Conservation (phyloP, 192 early-diverging fungal genomes). For the Coemansia sp. region DNA sequence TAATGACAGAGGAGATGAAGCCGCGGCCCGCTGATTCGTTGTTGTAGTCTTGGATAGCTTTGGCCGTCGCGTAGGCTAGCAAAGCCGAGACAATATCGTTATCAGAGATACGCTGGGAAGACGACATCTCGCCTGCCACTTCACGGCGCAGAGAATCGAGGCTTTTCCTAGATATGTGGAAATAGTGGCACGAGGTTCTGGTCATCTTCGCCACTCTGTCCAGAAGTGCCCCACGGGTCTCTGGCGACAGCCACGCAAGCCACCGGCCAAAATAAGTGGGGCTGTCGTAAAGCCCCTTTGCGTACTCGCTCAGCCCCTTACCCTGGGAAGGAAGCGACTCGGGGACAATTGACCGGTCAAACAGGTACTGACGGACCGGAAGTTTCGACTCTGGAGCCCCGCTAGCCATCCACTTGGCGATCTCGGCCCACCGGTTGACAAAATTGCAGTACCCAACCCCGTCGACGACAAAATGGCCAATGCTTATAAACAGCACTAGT, state of each 20-base stretch:
- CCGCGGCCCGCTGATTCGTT: too few species aligned
- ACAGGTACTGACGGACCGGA: constrained; percentile 1
- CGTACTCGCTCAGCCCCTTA: background rate
- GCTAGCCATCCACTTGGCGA: background rate
- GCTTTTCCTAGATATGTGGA: constrained; percentile 1
- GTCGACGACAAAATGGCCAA: constrained; percentile 13
- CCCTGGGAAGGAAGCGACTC: constrained; percentile 6
- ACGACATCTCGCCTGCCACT: background rate
- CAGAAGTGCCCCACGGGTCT: background rate
- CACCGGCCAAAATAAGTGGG: background rate
- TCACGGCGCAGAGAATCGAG: background rate
- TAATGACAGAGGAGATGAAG: background rate
- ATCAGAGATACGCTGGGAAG: background rate
- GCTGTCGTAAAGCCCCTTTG: constrained; percentile 10
- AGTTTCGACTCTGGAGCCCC: background rate
- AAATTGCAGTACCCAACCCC: constrained; percentile 6
- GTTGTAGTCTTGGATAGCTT: background rate
- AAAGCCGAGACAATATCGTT: constrained; percentile 14
- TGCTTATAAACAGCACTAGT: constrained; percentile 11
- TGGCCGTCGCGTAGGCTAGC: background rate
- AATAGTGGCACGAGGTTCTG: constrained; percentile 1
- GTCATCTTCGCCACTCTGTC: background rate
- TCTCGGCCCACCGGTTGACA: constrained; percentile 17
- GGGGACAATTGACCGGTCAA: constrained; percentile 26
- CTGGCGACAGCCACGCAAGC: constrained; percentile 11